These are phyloP conservation scores for Helotiales sp. DNA, from an alignment of 2,329 filamentous ascomycete genomes.

Conservation along the genomic window DNA sequence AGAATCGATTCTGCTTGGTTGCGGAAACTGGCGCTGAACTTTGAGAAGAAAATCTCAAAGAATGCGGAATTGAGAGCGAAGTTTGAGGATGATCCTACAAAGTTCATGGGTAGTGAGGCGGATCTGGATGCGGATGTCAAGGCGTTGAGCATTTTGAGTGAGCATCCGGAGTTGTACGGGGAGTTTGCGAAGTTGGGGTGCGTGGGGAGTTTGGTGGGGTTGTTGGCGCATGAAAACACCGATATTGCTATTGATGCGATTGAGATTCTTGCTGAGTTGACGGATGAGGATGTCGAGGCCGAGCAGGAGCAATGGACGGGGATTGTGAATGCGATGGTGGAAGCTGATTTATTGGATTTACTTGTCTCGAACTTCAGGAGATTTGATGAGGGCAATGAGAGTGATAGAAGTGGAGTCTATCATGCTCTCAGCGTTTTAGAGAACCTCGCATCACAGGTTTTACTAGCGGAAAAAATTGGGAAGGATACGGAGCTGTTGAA, in stretches of 20 bases:
- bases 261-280: constrained; percentile 86
- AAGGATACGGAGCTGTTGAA: constrained; percentile 65
- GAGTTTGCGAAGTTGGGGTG: constrained; percentile 78
- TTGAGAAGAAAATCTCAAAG: constrained; percentile 88
- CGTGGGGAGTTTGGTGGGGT: constrained; percentile 70
- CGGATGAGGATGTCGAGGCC: constrained; percentile 87
- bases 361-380: constrained; percentile 76
- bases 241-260: constrained; percentile 92
- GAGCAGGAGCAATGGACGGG: constrained; percentile 78
- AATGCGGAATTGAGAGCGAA: constrained; percentile 88
- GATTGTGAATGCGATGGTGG: constrained; percentile 67
- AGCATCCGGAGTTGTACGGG: constrained; percentile 80
- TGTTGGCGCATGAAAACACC: constrained; percentile 93
- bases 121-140: constrained; percentile 90
- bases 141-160: constrained; percentile 78
- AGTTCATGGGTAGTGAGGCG: constrained; percentile 83
- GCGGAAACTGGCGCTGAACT: constrained; percentile 74
- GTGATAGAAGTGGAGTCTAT: constrained; percentile 83
- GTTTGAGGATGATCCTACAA: constrained; percentile 75
- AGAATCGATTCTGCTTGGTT: constrained; percentile 85
- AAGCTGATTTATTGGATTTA: constrained; percentile 71
- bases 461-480: constrained; percentile 71
- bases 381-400: constrained; percentile 72
- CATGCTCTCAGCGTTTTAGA: constrained; percentile 81
- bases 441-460: constrained; percentile 73